phyloP scores from a whole-genome alignment of 176 grass and related monocot species.

The Poa annua region DNA sequence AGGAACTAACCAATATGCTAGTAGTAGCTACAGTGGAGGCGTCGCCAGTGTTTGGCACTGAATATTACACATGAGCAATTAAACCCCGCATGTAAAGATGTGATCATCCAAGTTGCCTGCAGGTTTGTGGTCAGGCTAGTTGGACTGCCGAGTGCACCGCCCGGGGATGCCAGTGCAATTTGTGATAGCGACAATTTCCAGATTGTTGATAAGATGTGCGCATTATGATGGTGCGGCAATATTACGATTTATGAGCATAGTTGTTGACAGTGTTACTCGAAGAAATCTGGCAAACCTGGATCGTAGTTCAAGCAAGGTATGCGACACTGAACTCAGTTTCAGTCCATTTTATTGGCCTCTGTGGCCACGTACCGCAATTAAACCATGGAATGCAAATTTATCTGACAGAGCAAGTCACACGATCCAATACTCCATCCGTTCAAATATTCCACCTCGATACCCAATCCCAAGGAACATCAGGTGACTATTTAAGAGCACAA shows the following conservation, averaged over 20 bases:
- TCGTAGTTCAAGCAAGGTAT: no score
- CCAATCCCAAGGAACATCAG: no score
- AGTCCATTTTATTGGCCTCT: no score
- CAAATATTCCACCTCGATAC: no score
- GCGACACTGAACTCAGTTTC: no score
- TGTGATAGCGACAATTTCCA: not conserved
- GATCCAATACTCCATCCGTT: no score
- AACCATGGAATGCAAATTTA: no score
- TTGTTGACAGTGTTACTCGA: not conserved
- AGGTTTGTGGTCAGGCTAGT: not conserved
- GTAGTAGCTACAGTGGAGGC: not conserved
- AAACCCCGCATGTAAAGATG: not conserved
- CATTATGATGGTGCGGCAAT: not conserved
- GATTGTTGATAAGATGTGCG: no score
- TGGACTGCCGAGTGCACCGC: not conserved
- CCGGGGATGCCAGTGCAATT: not conserved
- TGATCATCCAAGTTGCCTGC: slow-evolving; percentile 1
- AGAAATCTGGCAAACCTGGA: no score
- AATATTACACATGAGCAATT: not conserved
- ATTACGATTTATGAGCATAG: not conserved
- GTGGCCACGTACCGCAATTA: no score
- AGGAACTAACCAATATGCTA: not conserved
- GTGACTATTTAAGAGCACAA: no score
- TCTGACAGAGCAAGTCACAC: no score
- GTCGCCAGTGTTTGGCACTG: not conserved